A percentile compares a stretch with the other conserved stretches of the same genome.
These are phyloP conservation scores for Penicillium desertorum DNA, from an alignment of 495 filamentous ascomycete species.

Conservation along the genomic window DNA sequence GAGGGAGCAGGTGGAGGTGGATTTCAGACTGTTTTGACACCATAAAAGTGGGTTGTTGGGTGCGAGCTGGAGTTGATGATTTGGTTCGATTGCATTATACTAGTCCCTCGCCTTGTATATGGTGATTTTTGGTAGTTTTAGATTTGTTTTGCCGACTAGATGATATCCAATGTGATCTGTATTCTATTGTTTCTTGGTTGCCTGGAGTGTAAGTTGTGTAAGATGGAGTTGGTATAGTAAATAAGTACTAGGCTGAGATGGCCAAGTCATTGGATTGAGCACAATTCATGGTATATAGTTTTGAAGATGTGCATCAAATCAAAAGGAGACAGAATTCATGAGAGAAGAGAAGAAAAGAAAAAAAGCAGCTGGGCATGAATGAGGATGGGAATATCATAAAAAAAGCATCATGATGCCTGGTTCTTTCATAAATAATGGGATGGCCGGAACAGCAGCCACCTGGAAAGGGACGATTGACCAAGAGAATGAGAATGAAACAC, in stretches of 20 bases:
- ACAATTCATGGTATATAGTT: conserved; percentile 9
- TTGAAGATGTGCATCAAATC: conserved; percentile 9
- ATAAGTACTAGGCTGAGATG: neutral
- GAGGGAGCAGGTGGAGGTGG: neutral
- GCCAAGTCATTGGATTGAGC: conserved; percentile 1
- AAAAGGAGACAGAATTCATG: neutral
- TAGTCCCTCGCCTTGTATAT: conserved; percentile 15
- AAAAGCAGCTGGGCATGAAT: neutral
- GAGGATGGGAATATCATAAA: conserved; percentile 11
- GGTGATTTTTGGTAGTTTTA: conserved; percentile 22
- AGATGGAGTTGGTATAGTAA: neutral
- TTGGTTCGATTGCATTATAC: conserved; percentile 20
- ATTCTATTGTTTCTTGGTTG: conserved; percentile 20
- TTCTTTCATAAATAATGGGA: neutral
- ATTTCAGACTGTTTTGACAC: conserved; percentile 9
- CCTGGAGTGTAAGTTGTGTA: neutral
- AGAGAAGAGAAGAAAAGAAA: neutral
- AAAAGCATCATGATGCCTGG: conserved; percentile 5
- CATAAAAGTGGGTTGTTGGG: conserved; percentile 21
- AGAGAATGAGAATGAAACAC: neutral
- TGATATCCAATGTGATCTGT: conserved; percentile 39
- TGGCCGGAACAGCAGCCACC: neutral
- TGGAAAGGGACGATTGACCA: neutral
- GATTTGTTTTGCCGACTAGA: conserved; percentile 26
- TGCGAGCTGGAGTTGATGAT: conserved; percentile 24